These are phyloP conservation scores for Phalaenopsis hybrid DNA, from an alignment of 116 monocot species.

Conservation along the genomic window DNA sequence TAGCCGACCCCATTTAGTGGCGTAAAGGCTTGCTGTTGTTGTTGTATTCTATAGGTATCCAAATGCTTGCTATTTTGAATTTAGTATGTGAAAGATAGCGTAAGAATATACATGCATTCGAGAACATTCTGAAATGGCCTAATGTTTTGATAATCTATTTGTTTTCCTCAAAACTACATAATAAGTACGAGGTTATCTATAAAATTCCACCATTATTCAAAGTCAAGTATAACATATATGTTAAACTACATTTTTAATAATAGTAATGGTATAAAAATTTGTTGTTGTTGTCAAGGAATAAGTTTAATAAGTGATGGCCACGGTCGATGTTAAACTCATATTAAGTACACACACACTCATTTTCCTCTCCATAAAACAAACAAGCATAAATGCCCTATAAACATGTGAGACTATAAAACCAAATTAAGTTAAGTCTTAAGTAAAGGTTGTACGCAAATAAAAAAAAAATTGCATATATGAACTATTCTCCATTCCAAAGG, in stretches of 20 bases:
- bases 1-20: too few relatives aligned
- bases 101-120: background rate
- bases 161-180: background rate
- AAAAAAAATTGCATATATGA: constrained; percentile 1
- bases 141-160: background rate
- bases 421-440: background rate
- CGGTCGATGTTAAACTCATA: too few relatives aligned
- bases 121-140: background rate
- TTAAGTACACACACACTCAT: background rate
- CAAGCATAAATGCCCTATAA: background rate
- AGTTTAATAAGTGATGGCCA: background rate
- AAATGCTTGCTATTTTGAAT: background rate
- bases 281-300: background rate
- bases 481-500: background rate
- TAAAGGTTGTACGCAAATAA: background rate
- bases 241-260: background rate
- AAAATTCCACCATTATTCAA: background rate
- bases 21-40: too few relatives aligned
- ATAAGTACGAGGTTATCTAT: background rate
- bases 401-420: background rate
- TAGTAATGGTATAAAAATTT: background rate
- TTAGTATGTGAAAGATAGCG: background rate
- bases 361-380: background rate
- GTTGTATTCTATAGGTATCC: background rate
- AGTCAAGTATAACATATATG: background rate